phyloP scores from a whole-genome alignment of 257 asterid species.

The Anisodus acutangulus region DNA sequence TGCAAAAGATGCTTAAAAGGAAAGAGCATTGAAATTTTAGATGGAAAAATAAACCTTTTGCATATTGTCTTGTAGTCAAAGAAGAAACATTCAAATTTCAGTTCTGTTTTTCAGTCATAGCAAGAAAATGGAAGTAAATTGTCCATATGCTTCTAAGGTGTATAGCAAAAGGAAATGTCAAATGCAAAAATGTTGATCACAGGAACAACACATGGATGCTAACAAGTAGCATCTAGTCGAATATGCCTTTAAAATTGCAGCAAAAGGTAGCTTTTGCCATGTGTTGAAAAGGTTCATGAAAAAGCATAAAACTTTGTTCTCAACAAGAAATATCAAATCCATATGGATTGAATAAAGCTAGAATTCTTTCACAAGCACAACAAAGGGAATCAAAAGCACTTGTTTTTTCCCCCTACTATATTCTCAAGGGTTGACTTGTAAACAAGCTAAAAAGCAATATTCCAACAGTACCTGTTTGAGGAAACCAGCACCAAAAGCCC shows the following conservation, averaged over 20 bases:
- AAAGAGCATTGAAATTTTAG: not conserved
- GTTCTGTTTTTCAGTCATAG: not conserved
- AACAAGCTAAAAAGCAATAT: conserved; percentile 29
- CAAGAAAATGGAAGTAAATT: not conserved
- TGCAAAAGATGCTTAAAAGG: not conserved
- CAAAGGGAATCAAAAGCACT: conserved; percentile 41
- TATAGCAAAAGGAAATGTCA: conserved; percentile 38
- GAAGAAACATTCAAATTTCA: not conserved
- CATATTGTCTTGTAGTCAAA: not conserved
- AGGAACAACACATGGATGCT: conserved; percentile 23
- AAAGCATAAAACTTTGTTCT: conserved; percentile 46
- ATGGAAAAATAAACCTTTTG: not conserved
- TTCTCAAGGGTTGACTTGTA: conserved; percentile 34
- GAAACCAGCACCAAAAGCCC: conserved; percentile 99
- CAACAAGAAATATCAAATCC: conserved; percentile 34
- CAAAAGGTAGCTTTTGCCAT: conserved; percentile 34
- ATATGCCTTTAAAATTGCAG: conserved; percentile 46
- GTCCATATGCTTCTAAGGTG: conserved; percentile 26
- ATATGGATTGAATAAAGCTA: conserved; percentile 30
- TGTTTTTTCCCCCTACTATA: conserved; percentile 24
- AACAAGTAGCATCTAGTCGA: conserved; percentile 31
- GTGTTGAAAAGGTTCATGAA: conserved; percentile 28
- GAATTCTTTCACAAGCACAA: conserved; percentile 43
- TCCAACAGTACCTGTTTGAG: conserved; percentile 78
- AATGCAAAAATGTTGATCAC: conserved; percentile 35